Percentiles rank a stretch among this genome's conserved stretches.
Conservation (phyloP, 2,329 filamentous ascomycete species). For the Ophiocordyceps camponoti-leonardi region DNA sequence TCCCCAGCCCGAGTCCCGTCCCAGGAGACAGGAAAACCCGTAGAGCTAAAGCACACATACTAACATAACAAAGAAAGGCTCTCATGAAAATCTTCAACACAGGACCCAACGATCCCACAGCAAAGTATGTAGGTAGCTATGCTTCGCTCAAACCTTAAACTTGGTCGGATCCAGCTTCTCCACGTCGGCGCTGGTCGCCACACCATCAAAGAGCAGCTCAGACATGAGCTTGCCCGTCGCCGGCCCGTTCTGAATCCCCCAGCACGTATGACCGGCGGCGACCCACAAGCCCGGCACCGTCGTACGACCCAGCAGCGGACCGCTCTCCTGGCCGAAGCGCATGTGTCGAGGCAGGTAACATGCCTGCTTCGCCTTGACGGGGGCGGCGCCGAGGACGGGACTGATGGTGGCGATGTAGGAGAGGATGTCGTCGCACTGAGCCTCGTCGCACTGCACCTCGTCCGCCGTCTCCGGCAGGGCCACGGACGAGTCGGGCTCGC, state of each 20-base stretch:
- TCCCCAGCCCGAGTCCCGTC: too few species aligned
- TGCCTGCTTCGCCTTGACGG: constrained; percentile 63
- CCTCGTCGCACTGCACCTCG: constrained; percentile 56
- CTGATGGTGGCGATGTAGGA: constrained; percentile 56
- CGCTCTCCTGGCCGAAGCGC: constrained; percentile 38
- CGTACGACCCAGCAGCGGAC: constrained; percentile 64
- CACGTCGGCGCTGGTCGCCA: constrained; percentile 49
- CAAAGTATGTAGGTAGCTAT: too few species aligned
- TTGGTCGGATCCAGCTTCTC: constrained; percentile 48
- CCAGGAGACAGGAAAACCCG: too few species aligned
- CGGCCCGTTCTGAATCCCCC: constrained; percentile 94
- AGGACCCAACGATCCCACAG: too few species aligned
- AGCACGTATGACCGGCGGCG: constrained; percentile 87
- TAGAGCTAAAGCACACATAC: too few species aligned
- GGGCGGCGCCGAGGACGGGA: constrained; percentile 46
- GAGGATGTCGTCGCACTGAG: constrained; percentile 69
- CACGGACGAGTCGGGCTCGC: constrained; percentile 60
- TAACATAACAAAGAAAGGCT: too few species aligned
- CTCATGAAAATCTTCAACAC: not conserved
- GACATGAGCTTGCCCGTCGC: constrained; percentile 71
- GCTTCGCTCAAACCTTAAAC: constrained; percentile 29
- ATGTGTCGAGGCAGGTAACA: constrained; percentile 80
- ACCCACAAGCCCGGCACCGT: constrained; percentile 58
- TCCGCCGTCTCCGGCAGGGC: constrained; percentile 63
- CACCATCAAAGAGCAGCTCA: constrained; percentile 60